A percentile compares a stretch with the other conserved stretches of the same genome.
Conservation (phyloP, 441 rosid genomes). For the Erodium trifolium region DNA sequence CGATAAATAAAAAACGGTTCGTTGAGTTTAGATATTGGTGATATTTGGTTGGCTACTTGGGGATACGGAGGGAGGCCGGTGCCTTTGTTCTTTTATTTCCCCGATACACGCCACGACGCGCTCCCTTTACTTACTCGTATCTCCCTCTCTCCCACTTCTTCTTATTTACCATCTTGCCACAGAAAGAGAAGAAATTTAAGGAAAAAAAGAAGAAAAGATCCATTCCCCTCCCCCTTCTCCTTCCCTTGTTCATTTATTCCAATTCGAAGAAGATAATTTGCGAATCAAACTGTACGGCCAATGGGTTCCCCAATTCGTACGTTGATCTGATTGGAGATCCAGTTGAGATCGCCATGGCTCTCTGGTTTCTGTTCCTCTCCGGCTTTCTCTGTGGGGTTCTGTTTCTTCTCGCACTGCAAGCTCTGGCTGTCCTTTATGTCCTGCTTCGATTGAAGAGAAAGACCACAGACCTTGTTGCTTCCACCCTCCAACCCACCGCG, state of each 20-base stretch:
- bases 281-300: neutral
- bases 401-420: conserved; percentile 3
- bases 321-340: neutral
- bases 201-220: neutral
- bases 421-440: neutral
- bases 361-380: neutral
- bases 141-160: neutral
- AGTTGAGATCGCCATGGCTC: neutral
- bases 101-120: neutral
- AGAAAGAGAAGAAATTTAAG: too few relatives aligned
- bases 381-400: neutral
- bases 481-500: neutral
- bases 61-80: neutral
- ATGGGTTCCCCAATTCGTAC: neutral
- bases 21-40: too few relatives aligned
- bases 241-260: neutral
- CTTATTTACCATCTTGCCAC: neutral
- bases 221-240: neutral
- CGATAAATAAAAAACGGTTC: too few relatives aligned
- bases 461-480: neutral
- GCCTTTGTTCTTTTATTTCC: neutral
- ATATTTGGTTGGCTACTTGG: neutral
- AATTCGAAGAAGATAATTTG: neutral
- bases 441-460: neutral
- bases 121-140: neutral